A percentile compares a stretch with the other conserved stretches of the same genome.
These are phyloP conservation scores for Annulohypoxylon truncatum DNA, from an alignment of 2,329 filamentous ascomycete genomes.

Conservation along the genomic window DNA sequence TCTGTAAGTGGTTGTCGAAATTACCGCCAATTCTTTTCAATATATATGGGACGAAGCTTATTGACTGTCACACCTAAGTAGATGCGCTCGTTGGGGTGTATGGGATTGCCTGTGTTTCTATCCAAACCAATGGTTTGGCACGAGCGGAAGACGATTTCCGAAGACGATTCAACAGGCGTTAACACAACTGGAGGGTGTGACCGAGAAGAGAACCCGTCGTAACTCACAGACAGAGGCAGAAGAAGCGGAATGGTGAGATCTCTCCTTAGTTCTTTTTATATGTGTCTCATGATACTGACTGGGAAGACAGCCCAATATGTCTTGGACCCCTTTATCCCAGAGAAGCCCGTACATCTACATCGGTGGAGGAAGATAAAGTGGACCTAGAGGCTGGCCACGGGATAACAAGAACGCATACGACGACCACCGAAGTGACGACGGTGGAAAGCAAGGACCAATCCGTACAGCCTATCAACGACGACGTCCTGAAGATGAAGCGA, in stretches of 20 bases:
- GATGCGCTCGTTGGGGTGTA: conserved; percentile 22
- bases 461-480: conserved; percentile 43
- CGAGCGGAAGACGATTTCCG: conserved; percentile 9
- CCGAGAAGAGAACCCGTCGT: conserved; percentile 32
- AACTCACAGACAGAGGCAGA: conserved; percentile 28
- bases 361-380: not conserved
- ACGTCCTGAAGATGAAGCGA: conserved; percentile 52
- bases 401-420: conserved; percentile 18
- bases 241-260: conserved; percentile 40
- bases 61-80: conserved; percentile 16
- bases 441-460: conserved; percentile 3
- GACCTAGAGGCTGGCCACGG: conserved; percentile 36
- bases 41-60: not conserved
- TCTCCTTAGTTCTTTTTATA: not conserved
- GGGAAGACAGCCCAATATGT: conserved; percentile 44
- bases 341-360: conserved; percentile 14
- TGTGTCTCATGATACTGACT: conserved; percentile 9
- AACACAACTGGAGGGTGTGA: conserved; percentile 37
- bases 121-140: conserved; percentile 5
- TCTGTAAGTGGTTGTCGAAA: conserved; percentile 32
- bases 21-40: not conserved
- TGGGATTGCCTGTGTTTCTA: conserved; percentile 3
- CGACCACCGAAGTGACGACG: conserved; percentile 8
- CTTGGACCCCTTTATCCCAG: conserved; percentile 40
- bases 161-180: conserved; percentile 39